Conservation (phyloP, 305 asterid species). For the Rubia peregrina region DNA sequence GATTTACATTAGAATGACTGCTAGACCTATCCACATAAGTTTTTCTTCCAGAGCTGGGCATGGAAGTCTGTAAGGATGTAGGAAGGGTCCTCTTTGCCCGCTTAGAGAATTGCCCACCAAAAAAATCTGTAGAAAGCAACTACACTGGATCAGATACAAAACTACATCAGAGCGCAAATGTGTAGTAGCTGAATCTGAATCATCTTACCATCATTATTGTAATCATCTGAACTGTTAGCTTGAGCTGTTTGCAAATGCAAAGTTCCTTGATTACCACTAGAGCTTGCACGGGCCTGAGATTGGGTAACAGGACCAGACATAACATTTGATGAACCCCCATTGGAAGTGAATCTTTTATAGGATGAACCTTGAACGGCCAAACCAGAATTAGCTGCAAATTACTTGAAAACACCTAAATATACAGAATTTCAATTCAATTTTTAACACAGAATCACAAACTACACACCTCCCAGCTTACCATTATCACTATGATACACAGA, state of each 20-base stretch:
- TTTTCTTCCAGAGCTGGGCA: slow-evolving; percentile 26
- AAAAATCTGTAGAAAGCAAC: slow-evolving; percentile 25
- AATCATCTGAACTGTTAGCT: slow-evolving; percentile 18
- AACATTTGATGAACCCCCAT: slow-evolving; percentile 33
- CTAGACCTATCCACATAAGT: slow-evolving; percentile 43
- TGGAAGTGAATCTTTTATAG: slow-evolving; percentile 26
- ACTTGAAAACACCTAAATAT: slow-evolving; percentile 12
- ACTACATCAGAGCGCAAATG: slow-evolving; percentile 6
- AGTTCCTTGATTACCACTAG: slow-evolving; percentile 34
- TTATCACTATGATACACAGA: neutral
- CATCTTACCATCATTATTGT: slow-evolving; percentile 21
- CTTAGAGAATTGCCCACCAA: slow-evolving; percentile 24
- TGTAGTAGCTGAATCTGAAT: slow-evolving; percentile 2
- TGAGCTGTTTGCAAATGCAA: slow-evolving; percentile 34
- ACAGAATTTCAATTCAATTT: neutral
- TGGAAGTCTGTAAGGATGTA: slow-evolving; percentile 32
- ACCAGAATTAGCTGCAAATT: slow-evolving; percentile 36
- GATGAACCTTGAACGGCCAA: slow-evolving; percentile 25
- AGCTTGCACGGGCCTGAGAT: slow-evolving; percentile 25
- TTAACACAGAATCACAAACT: neutral
- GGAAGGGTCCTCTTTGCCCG: slow-evolving; percentile 49
- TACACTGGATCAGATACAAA: slow-evolving; percentile 23
- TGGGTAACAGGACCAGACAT: slow-evolving; percentile 5
- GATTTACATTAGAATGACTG: slow-evolving; percentile 35
- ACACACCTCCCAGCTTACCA: neutral